Evolutionary conservation across 2,329 filamentous ascomycete species (phyloP).

Genomic region (Clonostachys rosea): DNA sequence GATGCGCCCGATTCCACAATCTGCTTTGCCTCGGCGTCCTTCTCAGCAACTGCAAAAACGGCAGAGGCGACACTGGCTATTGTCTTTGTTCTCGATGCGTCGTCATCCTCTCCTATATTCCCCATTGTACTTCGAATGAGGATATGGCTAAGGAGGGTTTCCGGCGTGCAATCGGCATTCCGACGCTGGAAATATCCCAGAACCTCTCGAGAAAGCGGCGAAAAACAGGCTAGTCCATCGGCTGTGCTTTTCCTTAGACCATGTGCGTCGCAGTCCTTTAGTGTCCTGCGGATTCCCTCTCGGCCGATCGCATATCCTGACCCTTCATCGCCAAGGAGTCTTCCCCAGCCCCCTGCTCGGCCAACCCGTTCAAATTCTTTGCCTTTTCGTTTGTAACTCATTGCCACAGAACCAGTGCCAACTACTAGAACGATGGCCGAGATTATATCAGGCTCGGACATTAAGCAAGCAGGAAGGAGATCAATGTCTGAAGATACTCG

Average conservation of each 20-base stretch:
- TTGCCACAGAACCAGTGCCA: conserved; percentile 36
- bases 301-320: conserved; percentile 32
- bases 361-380: conserved; percentile 15
- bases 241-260: conserved; percentile 1
- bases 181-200: conserved; percentile 6
- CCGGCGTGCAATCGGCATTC: conserved; percentile 4
- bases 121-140: conserved; percentile 4
- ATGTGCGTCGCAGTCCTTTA: conserved; percentile 20
- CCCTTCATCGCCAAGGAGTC: conserved; percentile 35
- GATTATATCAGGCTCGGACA: conserved; percentile 5
- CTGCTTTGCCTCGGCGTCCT: conserved; percentile 7
- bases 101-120: background rate
- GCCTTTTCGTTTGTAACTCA: conserved; percentile 21
- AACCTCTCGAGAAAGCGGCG: conserved; percentile 8
- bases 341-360: conserved; percentile 36
- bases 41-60: conserved; percentile 7
- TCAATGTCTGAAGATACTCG: conserved; percentile 31
- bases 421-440: conserved; percentile 29
- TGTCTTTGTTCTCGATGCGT: conserved; percentile 3
- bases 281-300: conserved; percentile 21
- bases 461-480: conserved; percentile 21
- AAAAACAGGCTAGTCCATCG: background rate
- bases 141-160: conserved; percentile 11
- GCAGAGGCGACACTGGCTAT: conserved; percentile 13
- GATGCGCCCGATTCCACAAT: conserved; percentile 9